These are phyloP conservation scores for Pythium vanterpoolii DNA, from an alignment of 352 stramenopile species.

Conservation along the genomic window DNA sequence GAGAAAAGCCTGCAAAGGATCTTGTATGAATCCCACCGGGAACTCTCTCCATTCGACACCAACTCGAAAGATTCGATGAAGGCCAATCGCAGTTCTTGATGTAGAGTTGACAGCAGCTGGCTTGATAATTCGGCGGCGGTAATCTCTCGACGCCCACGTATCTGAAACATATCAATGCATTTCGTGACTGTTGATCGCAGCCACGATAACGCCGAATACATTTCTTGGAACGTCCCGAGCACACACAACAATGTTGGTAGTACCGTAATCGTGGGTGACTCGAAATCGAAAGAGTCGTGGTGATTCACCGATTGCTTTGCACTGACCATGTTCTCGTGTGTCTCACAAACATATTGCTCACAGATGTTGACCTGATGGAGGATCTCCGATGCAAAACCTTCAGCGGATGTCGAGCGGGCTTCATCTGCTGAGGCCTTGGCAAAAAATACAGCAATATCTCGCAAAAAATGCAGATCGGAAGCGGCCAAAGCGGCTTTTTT, in stretches of 20 bases:
- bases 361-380: slow-evolving; percentile 26
- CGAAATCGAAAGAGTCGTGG: neutral
- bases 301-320: neutral
- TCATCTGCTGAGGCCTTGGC: slow-evolving; percentile 4
- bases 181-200: slow-evolving; percentile 28
- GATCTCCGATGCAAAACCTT: slow-evolving; percentile 53
- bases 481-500: slow-evolving; percentile 30
- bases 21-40: slow-evolving; percentile 35
- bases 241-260: slow-evolving; percentile 41
- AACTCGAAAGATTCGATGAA: slow-evolving; percentile 28
- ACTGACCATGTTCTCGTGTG: neutral
- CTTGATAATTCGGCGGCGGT: slow-evolving; percentile 34
- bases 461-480: slow-evolving; percentile 51
- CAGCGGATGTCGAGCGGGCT: slow-evolving; percentile 26
- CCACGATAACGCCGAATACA: slow-evolving; percentile 45
- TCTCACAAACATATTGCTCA: slow-evolving; percentile 10
- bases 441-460: slow-evolving; percentile 33
- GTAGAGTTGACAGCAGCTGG: slow-evolving; percentile 42
- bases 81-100: slow-evolving; percentile 38
- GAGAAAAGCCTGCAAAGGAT: slow-evolving; percentile 47
- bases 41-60: neutral
- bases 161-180: slow-evolving; percentile 31
- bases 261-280: neutral
- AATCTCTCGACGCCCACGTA: slow-evolving; percentile 24
- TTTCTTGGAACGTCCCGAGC: slow-evolving; percentile 38